Percentiles rank a stretch among this genome's conserved stretches.
Conservation (phyloP, 1,284 basidiomycete genomes). For the Rhodofomes roseus region DNA sequence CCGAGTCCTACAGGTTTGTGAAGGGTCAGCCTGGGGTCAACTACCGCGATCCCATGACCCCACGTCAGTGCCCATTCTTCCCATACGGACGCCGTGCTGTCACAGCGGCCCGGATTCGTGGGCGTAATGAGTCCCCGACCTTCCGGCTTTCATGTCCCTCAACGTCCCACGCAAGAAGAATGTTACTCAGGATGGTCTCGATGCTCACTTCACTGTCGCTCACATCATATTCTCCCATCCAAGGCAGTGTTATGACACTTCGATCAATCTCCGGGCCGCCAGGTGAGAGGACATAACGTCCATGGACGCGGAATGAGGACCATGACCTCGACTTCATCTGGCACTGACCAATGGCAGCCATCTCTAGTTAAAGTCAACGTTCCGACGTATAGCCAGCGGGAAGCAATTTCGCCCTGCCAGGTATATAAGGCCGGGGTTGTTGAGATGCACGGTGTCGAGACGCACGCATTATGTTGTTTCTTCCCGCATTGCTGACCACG, state of each 20-base stretch:
- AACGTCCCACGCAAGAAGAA: too few relatives aligned
- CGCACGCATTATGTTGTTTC: neutral
- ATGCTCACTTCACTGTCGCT: too few relatives aligned
- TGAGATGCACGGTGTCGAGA: neutral
- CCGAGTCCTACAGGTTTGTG: too few relatives aligned
- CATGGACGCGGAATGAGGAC: neutral
- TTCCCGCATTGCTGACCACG: neutral
- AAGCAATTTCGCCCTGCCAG: neutral
- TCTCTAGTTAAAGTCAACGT: neutral
- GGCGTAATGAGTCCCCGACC: too few relatives aligned
- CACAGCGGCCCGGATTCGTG: too few relatives aligned
- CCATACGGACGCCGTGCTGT: too few relatives aligned
- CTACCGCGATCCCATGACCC: too few relatives aligned
- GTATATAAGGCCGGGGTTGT: neutral
- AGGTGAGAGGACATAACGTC: neutral
- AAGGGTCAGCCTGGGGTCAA: too few relatives aligned
- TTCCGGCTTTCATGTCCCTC: too few relatives aligned
- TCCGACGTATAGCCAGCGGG: neutral
- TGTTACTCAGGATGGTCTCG: too few relatives aligned
- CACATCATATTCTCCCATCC: too few relatives aligned
- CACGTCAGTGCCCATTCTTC: too few relatives aligned
- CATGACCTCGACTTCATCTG: neutral
- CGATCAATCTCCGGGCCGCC: neutral
- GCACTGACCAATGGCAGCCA: neutral
- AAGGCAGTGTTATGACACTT: neutral